A percentile compares a stretch with the other conserved stretches of the same genome.
These are phyloP conservation scores for Hypsizygus ulmarius DNA, from an alignment of 1,284 basidiomycete species.

Conservation along the genomic window DNA sequence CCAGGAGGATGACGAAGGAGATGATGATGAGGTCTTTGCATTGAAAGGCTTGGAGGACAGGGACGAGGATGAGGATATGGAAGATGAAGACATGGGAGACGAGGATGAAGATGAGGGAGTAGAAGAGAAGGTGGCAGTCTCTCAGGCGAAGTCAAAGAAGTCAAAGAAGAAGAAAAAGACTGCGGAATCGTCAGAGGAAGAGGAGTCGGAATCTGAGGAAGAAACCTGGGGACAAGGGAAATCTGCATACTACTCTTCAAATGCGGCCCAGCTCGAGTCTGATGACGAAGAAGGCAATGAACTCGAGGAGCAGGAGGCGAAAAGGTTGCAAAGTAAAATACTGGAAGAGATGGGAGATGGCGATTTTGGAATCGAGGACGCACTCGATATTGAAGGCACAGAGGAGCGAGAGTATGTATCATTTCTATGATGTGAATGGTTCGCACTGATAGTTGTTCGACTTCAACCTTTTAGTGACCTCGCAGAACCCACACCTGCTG, in stretches of 20 bases:
- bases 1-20: constrained; percentile 35
- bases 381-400: constrained; percentile 40
- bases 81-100: constrained; percentile 41
- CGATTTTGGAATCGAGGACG: constrained; percentile 84
- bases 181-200: constrained; percentile 51
- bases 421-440: not conserved
- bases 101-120: constrained; percentile 35
- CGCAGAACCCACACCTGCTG: constrained; percentile 32
- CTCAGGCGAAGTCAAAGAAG: too few relatives aligned
- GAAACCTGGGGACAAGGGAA: constrained; percentile 81
- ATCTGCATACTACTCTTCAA: constrained; percentile 82
- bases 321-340: constrained; percentile 73
- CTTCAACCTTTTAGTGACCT: constrained; percentile 26
- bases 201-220: constrained; percentile 54
- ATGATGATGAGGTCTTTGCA: constrained; percentile 77
- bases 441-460: constrained; percentile 4
- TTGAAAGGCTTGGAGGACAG: constrained; percentile 52
- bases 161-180: constrained; percentile 28
- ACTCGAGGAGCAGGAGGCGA: constrained; percentile 87
- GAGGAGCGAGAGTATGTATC: constrained; percentile 42
- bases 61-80: constrained; percentile 44
- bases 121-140: constrained; percentile 33
- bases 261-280: constrained; percentile 75
- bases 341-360: constrained; percentile 72
- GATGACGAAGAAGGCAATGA: constrained; percentile 85